A percentile compares a stretch with the other conserved stretches of the same genome.
phyloP scores from a whole-genome alignment of 352 stramenopile genomes.

The Phytophthora pluvialis region DNA sequence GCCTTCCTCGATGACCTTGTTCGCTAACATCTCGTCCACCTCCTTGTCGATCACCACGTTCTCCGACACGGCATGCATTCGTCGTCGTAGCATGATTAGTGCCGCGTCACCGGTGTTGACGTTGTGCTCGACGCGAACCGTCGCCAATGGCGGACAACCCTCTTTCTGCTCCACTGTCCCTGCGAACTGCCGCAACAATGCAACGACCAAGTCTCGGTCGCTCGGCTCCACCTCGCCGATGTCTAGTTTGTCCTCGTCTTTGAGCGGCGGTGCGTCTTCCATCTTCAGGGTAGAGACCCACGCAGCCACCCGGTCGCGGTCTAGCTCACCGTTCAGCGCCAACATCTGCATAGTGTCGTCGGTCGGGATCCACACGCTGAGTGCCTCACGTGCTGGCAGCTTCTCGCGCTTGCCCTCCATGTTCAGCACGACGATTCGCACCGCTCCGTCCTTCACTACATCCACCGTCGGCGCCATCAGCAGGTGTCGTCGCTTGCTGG shows the following conservation, averaged over 20 bases:
- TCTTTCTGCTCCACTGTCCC: too few relatives aligned
- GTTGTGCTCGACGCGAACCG: not conserved
- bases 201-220: too few relatives aligned
- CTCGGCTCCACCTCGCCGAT: too few relatives aligned
- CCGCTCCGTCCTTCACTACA: not conserved
- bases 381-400: conserved; percentile 1
- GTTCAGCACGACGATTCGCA: conserved; percentile 15
- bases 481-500: not conserved
- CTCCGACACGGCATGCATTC: not conserved
- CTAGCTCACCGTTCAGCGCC: too few relatives aligned
- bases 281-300: too few relatives aligned
- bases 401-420: conserved; percentile 15
- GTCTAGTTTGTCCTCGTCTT: too few relatives aligned
- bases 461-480: conserved; percentile 18
- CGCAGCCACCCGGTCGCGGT: too few relatives aligned
- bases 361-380: conserved; percentile 26
- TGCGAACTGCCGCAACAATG: too few relatives aligned
- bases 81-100: not conserved
- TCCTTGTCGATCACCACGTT: not conserved
- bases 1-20: conserved; percentile 2
- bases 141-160: too few relatives aligned
- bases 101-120: conserved; percentile 1
- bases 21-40: not conserved
- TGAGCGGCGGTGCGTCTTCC: too few relatives aligned
- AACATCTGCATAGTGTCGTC: conserved; percentile 20